Base-by-base conservation (phyloP, 345 rosid genomes). In the Lepidium africanum region DNA sequence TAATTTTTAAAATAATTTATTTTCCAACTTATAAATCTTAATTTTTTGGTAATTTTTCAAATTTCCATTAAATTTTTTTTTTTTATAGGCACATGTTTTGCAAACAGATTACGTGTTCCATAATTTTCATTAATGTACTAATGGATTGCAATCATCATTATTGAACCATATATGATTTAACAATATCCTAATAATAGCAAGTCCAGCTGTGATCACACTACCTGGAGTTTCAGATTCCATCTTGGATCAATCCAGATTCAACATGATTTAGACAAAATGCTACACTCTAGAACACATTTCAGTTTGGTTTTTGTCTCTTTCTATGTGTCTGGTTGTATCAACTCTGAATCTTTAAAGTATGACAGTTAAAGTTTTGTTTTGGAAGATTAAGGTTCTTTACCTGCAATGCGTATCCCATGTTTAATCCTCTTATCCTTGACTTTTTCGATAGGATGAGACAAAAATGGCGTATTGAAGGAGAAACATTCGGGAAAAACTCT, bases 141-240 rank as follows among this genome's bases (percentile, higher is more conserved):
- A n/a, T n/a, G n/a, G n/a, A n/a, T n/a, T n/a, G n/a, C n/a, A n/a
- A n/a, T n/a, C n/a, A n/a, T n/a, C n/a, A n/a, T n/a, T n/a, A n/a
- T n/a, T n/a, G n/a, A n/a, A n/a, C n/a, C n/a, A n/a, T n/a, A n/a
- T n/a, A n/a, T n/a, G n/a, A n/a, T n/a, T n/a, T n/a, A n/a, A n/a
- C n/a, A n/a, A n/a, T n/a, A n/a, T n/a, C n/a, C n/a, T n/a, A n/a
- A n/a, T n/a, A n/a, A n/a, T n/a, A 32, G 93, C 91, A 10, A 89
- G 87, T 27, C 92, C 97, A 21, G 96, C 96, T 46, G 94, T 89
- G 77, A 95, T 78, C 72, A 89, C 77, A 55, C 96, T 95, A 36
- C 83, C 75, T 32, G 85, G 89, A 62, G 17, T 38, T 5, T 36
- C 8, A 40, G 3, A 27, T 21, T 27, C 9, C 9, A 33, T 7